Conservation (phyloP, 225 moss, liverwort and hornwort species). For the Takakia lepidozioides region DNA sequence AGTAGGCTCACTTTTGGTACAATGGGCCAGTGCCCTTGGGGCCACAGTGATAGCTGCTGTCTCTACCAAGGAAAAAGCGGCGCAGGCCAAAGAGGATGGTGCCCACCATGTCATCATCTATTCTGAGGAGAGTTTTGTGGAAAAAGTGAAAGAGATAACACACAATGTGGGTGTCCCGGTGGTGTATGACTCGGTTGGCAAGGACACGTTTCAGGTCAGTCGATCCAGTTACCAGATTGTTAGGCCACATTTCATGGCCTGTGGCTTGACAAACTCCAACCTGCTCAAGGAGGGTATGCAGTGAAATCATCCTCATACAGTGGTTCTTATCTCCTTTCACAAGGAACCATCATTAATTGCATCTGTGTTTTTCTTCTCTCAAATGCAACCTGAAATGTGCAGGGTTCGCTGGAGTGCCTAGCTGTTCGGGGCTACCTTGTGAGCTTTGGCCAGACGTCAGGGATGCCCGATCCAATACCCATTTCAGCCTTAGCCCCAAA, state of each 20-base stretch:
- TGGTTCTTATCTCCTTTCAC: too few relatives aligned
- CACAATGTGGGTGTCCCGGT: slow-evolving; percentile 58
- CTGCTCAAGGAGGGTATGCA: too few relatives aligned
- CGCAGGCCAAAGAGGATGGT: slow-evolving; percentile 63
- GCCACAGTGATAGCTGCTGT: slow-evolving; percentile 77
- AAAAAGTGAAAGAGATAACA: slow-evolving; percentile 70
- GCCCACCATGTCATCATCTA: slow-evolving; percentile 74
- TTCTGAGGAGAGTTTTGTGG: slow-evolving; percentile 52
- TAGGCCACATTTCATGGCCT: too few relatives aligned
- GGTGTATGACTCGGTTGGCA: slow-evolving; percentile 86
- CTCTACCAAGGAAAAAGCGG: slow-evolving; percentile 69
- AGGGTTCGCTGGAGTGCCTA: slow-evolving; percentile 63
- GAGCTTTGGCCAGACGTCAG: slow-evolving; percentile 66
- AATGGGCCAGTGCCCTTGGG: slow-evolving; percentile 72
- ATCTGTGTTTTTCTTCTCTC: too few relatives aligned
- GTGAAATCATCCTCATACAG: too few relatives aligned
- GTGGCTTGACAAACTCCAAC: too few relatives aligned
- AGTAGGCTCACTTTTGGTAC: slow-evolving; percentile 66
- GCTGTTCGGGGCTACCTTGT: slow-evolving; percentile 52
- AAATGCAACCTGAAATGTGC: slow-evolving; percentile 3
- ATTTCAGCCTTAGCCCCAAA: slow-evolving; percentile 19
- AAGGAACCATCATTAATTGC: too few relatives aligned
- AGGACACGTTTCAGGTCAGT: slow-evolving; percentile 64
- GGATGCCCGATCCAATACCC: slow-evolving; percentile 38
- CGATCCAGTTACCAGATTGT: not conserved